phyloP scores from a whole-genome alignment of 2,329 filamentous ascomycete species.

The Neopestalotiopsis clavispora region DNA sequence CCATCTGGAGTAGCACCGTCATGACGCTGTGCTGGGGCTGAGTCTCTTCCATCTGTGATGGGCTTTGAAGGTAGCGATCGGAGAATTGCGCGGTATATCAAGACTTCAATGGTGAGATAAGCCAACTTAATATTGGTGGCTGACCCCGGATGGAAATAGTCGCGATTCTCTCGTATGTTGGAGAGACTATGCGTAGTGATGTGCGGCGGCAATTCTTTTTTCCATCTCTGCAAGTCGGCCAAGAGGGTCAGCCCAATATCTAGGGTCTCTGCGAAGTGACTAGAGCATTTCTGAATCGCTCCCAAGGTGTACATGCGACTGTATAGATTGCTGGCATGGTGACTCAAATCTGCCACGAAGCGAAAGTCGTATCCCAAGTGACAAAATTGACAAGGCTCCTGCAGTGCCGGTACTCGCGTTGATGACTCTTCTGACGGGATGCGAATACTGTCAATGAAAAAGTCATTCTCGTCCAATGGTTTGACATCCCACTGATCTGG shows the following conservation, averaged over 20 bases:
- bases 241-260: background rate
- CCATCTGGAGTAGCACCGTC: background rate
- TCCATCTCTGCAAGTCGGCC: background rate
- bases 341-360: background rate
- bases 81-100: background rate
- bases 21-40: too few species aligned
- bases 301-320: background rate
- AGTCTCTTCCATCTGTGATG: too few species aligned
- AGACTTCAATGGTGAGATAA: background rate
- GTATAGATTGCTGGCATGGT: background rate
- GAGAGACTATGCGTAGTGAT: background rate
- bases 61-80: background rate
- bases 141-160: background rate
- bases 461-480: background rate
- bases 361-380: background rate
- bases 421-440: background rate
- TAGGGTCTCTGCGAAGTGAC: background rate
- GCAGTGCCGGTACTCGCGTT: background rate
- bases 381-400: background rate
- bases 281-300: background rate
- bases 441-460: background rate
- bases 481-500: slow-evolving; percentile 2
- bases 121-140: background rate
- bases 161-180: background rate
- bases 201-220: background rate